These are phyloP conservation scores for Agroathelia rolfsii DNA, from an alignment of 1,284 basidiomycete species.

Conservation along the genomic window DNA sequence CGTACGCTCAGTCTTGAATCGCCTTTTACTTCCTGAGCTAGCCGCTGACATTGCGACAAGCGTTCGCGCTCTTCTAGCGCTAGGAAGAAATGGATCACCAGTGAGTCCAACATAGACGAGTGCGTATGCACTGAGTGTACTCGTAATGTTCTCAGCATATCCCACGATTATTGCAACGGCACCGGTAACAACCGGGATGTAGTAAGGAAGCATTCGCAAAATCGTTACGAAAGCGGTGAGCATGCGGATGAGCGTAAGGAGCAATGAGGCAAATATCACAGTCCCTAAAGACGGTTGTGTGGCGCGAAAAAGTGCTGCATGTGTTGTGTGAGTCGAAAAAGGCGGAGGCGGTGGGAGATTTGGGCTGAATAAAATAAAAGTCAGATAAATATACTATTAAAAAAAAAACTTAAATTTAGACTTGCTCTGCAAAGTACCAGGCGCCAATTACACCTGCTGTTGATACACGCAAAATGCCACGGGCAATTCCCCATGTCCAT, in stretches of 20 bases:
- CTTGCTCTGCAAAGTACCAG: conserved; percentile 86
- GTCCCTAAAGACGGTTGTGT: conserved; percentile 77
- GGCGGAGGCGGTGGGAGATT: conserved; percentile 38
- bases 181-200: conserved; percentile 35
- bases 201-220: conserved; percentile 46
- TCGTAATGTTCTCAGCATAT: conserved; percentile 53
- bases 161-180: conserved; percentile 36
- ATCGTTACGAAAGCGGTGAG: conserved; percentile 37
- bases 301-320: conserved; percentile 70
- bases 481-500: conserved; percentile 85
- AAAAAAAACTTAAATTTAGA: conserved; percentile 9
- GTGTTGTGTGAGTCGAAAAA: conserved; percentile 60
- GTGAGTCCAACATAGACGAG: conserved; percentile 82
- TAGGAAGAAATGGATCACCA: conserved; percentile 74
- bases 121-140: conserved; percentile 74
- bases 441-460: conserved; percentile 80
- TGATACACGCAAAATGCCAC: conserved; percentile 72
- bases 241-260: conserved; percentile 62
- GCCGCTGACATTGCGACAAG: conserved; percentile 39
- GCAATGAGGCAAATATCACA: conserved; percentile 65
- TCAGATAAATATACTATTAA: conserved; percentile 6
- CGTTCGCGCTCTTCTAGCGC: conserved; percentile 58
- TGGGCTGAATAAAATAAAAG: conserved; percentile 32
- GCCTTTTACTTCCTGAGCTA: conserved; percentile 26
- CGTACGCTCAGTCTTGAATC: conserved; percentile 50